Evolutionary conservation across 169 alveolate species (phyloP).

Genomic region (Eimeria acervulina): DNA sequence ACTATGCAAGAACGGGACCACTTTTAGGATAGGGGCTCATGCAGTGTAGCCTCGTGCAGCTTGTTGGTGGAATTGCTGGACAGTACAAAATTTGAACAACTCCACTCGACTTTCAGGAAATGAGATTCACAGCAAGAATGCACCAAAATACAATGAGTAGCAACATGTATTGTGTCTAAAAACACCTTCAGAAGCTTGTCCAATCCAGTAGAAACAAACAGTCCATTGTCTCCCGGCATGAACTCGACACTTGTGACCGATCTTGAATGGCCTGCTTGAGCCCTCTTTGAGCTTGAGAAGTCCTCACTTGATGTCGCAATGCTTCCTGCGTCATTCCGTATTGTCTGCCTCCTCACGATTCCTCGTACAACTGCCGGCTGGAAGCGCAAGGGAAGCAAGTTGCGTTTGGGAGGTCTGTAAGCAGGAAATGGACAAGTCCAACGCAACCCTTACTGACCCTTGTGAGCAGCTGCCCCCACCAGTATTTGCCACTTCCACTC

Average conservation of each 20-base stretch:
- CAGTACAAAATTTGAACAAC: not conserved
- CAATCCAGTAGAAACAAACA: conserved; percentile 77
- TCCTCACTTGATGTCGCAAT: not conserved
- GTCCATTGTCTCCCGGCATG: conserved; percentile 82
- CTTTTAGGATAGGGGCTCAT: not conserved
- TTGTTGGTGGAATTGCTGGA: not conserved
- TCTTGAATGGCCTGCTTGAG: conserved; percentile 72
- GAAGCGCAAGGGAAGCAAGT: conserved; percentile 70
- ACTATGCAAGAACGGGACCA: no score
- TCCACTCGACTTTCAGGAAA: not conserved
- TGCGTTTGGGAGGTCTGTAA: conserved; percentile 73
- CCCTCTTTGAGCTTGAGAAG: not conserved
- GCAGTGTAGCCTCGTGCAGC: not conserved
- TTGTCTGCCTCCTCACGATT: not conserved
- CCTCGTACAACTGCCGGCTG: conserved; percentile 30
- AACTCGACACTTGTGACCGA: conserved; percentile 79
- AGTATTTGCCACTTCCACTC: not conserved
- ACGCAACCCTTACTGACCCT: not conserved
- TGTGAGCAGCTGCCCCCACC: not conserved
- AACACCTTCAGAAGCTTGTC: conserved; percentile 78
- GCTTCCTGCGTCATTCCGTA: not conserved
- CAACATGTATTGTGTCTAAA: not conserved
- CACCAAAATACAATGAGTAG: not conserved
- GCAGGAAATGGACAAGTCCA: not conserved
- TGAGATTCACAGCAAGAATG: not conserved